Evolutionary conservation across 176 grass and related monocot genomes (phyloP), one percentile per base, ranked within the genome.

Genomic region (Oryza glumipatula): DNA sequence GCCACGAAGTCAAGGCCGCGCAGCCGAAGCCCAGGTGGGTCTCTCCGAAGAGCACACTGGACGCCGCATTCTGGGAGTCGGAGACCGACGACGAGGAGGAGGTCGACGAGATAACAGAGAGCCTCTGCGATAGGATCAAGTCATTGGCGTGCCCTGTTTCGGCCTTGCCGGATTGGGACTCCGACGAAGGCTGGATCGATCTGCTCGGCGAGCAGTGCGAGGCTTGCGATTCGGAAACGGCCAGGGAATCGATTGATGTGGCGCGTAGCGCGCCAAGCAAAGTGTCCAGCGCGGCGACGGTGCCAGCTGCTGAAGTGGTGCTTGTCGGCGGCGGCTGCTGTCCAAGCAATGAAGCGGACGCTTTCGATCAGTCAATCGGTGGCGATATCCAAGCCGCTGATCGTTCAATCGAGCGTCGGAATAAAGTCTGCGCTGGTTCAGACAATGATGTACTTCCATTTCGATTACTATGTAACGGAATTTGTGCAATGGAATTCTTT

Each of bases 11-110:
- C 9, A 45, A 73, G 17, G 65, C 54, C 52, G 60, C 51, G 6
- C 70, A 67, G 30, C 78, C 76, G 3, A 64, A 46, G 61, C 22
- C 36, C 24, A 56, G 19, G 68, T 75, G 91, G 84, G 86, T 86
- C 41, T 96, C 94, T 1, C 94, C 94, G 3, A 96, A 87, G 68
- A 96, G 94, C 89, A 93, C 89, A 21, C 79, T 96, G 1, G 94
- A 96, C 73, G 77, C 84, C 61, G 69, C 63, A 65, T 85, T 93
- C 82, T 93, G 91, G 91, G 83, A 89, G 4, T 79, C 65, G 2
- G 67, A 88, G 36, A 66, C 82, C n/a, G 91, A 89, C 0, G 84
- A 79, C 0, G 88, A 93, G 3, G 77, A 81, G 7, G 88, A 47
- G 1, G 65, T 68, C 0, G 76, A 81, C 0, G 80, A 80, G 3